A percentile compares a stretch with the other conserved stretches of the same genome.
Conservation (phyloP, 1,284 basidiomycete genomes). For the Trametes polyzona region DNA sequence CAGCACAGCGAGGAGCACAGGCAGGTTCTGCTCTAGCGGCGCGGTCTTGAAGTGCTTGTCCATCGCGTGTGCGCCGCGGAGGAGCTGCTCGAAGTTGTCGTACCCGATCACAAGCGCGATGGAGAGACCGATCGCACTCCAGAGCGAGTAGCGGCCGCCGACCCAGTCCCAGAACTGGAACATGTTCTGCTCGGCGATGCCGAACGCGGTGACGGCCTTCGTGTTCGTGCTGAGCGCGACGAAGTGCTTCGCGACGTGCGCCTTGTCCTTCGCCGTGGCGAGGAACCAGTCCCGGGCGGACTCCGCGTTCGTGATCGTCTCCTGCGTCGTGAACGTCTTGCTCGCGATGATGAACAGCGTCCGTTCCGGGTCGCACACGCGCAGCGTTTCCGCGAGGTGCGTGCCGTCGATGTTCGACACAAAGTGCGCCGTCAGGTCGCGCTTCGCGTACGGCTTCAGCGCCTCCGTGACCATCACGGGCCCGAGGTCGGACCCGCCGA, state of each 20-base stretch:
- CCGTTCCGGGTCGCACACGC: conserved; percentile 86
- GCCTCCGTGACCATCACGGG: conserved; percentile 99
- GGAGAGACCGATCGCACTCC: conserved; percentile 96
- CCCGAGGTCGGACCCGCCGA: conserved; percentile 96
- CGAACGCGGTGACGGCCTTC: conserved; percentile 92
- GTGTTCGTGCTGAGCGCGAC: conserved; percentile 98
- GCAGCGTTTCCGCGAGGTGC: conserved; percentile 90
- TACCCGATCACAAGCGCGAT: conserved; percentile 94
- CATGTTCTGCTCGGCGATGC: conserved; percentile 94
- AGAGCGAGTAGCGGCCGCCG: conserved; percentile 96
- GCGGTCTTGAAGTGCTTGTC: conserved; percentile 95
- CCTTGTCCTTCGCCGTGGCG: conserved; percentile 78
- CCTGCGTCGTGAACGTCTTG: conserved; percentile 99
- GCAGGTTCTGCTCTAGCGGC: conserved; percentile 89
- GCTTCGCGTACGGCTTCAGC: conserved; percentile 91
- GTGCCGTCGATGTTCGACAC: conserved; percentile 99
- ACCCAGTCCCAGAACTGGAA: conserved; percentile 99
- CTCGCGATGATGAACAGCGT: conserved; percentile 97
- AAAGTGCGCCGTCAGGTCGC: conserved; percentile 88
- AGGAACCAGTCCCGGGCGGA: conserved; percentile 97
- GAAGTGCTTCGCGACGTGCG: conserved; percentile 98
- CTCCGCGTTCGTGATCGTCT: conserved; percentile 98
- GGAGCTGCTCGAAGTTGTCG: conserved; percentile 90
- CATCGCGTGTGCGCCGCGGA: conserved; percentile 96
- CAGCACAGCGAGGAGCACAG: conserved; percentile 88